Percentiles rank a stretch among this genome's conserved stretches.
These are phyloP conservation scores for Colletotrichum australisinense DNA, from an alignment of 2,329 filamentous ascomycete genomes.

Conservation along the genomic window DNA sequence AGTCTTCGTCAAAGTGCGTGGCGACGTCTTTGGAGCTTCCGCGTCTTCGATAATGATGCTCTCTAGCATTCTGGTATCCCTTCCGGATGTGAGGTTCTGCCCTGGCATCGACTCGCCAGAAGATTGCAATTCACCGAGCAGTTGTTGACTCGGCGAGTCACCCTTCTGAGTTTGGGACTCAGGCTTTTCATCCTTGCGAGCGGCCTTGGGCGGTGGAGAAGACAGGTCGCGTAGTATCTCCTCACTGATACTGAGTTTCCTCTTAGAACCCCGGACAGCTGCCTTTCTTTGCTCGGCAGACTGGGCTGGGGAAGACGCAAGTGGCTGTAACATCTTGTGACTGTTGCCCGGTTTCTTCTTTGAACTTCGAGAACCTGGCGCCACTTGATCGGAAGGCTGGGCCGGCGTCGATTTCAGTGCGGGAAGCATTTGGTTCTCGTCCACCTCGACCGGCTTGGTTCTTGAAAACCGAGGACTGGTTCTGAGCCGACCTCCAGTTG, in stretches of 20 bases:
- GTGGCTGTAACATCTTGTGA: neutral
- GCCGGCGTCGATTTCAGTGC: neutral
- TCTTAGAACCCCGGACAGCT: neutral
- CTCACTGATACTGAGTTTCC: neutral
- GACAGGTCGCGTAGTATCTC: neutral
- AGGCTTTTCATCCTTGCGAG: neutral
- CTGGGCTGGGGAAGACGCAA: conserved; percentile 1
- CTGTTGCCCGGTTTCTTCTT: neutral
- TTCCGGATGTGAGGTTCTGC: neutral
- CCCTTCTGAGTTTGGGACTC: neutral
- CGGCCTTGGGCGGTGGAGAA: conserved; percentile 9
- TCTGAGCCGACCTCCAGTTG: neutral
- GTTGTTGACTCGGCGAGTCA: conserved; percentile 16
- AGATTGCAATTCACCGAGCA: conserved; percentile 11
- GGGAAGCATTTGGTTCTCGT: neutral
- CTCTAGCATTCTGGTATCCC: neutral
- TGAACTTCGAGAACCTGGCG: neutral
- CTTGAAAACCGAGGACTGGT: conserved; percentile 1
- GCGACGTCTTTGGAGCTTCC: neutral
- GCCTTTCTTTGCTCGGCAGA: neutral
- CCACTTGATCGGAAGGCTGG: neutral
- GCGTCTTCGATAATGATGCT: conserved; percentile 1
- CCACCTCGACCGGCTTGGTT: neutral
- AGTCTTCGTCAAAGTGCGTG: neutral
- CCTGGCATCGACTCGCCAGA: neutral